Evolutionary conservation across 129 eudicot genomes (phyloP).

Genomic region (Oenanthe sinensis): DNA sequence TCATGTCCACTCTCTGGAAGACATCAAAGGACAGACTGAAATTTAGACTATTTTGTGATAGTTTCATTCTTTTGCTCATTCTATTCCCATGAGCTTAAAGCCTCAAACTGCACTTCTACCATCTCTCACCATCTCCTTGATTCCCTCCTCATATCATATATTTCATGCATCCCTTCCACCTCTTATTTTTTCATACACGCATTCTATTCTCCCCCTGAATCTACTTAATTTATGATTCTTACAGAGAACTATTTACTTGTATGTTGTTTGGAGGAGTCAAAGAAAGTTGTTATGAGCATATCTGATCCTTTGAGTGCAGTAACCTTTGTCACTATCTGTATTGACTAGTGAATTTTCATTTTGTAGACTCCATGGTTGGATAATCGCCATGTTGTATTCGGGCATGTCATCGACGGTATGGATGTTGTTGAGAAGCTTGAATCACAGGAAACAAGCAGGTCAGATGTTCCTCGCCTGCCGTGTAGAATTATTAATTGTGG

Average conservation of each 20-base stretch:
- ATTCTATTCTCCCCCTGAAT: background rate
- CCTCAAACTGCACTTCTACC: too few relatives aligned
- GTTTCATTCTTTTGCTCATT: background rate
- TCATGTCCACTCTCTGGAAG: background rate
- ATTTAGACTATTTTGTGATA: background rate
- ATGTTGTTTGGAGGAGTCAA: background rate
- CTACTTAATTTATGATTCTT: background rate
- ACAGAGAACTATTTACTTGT: background rate
- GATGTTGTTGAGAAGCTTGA: slow-evolving; percentile 6
- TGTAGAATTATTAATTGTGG: slow-evolving; percentile 30
- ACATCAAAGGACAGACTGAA: background rate
- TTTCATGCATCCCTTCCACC: too few relatives aligned
- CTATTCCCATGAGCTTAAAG: background rate
- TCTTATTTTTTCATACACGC: background rate
- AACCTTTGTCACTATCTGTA: background rate
- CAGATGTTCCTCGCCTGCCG: slow-evolving; percentile 18
- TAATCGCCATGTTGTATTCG: slow-evolving; percentile 26
- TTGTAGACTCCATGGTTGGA: slow-evolving; percentile 24
- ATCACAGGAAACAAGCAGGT: slow-evolving; percentile 22
- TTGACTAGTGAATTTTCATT: background rate
- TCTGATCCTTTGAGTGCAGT: background rate
- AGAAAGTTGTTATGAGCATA: background rate
- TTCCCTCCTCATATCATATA: too few relatives aligned
- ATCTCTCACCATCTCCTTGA: too few relatives aligned
- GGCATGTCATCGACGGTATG: slow-evolving; percentile 21